Evolutionary conservation across 306 rosid species (phyloP).

Genomic region (Lathyrus oleraceus): DNA sequence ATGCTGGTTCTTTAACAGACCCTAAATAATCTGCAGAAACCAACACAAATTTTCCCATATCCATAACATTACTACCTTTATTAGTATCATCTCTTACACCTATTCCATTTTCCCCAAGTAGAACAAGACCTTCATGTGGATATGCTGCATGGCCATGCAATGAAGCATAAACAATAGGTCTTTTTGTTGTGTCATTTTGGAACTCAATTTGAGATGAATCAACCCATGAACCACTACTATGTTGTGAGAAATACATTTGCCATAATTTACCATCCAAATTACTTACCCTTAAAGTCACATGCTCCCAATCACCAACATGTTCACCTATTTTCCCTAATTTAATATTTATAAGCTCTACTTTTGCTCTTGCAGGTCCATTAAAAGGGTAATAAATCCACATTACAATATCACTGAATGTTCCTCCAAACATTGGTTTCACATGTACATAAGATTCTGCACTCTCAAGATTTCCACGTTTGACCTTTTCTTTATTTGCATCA

Average conservation of each 20-base stretch:
- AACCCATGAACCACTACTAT: constrained; percentile 62
- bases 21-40: constrained; percentile 64
- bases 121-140: constrained; percentile 54
- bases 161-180: constrained; percentile 58
- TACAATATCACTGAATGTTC: constrained; percentile 62
- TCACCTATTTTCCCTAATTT: constrained; percentile 64
- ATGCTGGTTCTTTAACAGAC: constrained; percentile 52
- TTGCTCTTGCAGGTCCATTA: constrained; percentile 73
- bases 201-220: constrained; percentile 72
- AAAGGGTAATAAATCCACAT: constrained; percentile 82
- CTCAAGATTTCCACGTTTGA: constrained; percentile 53
- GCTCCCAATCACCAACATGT: constrained; percentile 86
- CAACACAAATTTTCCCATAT: constrained; percentile 42
- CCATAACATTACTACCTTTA: constrained; percentile 40
- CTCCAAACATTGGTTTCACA: constrained; percentile 75
- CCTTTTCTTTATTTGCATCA: constrained; percentile 47
- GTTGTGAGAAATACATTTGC: constrained; percentile 58
- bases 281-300: constrained; percentile 65
- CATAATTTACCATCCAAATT: constrained; percentile 63
- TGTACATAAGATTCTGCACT: constrained; percentile 48
- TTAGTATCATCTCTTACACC: constrained; percentile 66
- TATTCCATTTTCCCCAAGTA: constrained; percentile 48
- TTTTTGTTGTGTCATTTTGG: constrained; percentile 19
- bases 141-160: constrained; percentile 70
- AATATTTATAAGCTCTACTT: constrained; percentile 44